Evolutionary conservation across 2,329 filamentous ascomycete species (phyloP), one percentile per base, ranked within the genome.

Genomic region (Nemania abortiva): DNA sequence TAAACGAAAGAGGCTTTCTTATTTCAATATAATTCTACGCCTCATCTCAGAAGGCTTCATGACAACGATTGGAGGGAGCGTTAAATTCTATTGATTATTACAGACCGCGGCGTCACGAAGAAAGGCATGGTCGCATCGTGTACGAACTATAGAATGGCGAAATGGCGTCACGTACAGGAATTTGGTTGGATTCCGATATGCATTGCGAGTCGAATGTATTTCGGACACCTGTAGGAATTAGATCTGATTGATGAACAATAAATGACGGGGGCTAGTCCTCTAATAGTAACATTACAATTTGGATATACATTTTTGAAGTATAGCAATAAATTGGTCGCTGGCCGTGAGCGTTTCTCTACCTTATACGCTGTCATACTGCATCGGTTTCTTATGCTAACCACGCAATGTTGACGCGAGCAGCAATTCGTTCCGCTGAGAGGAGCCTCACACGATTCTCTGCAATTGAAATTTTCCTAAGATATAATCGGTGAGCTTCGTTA

Each of bases 231-330:
- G 49, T 62, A 68, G 60, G 66, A 60, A 70, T 69, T 70, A 75
- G 71, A 75, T 67, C 66, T 72, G 66, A 73, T 74, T 73, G 68
- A 70, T 37, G 50, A 73, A 72, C 65, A 72, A 58, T 62, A 70
- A 66, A 66, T 45, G 22, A 42, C 34, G 9, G 62, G 37, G 62
- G 45, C 37, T 34, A 49, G 47, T 37, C 6, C 53, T 18, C 20
- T 22, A 15, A 13, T 47, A 27, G 24, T 27, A 45, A 52, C 13
- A 20, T 34, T 39, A 24, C 18, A 39, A 42, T 24, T 2, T 39
- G 10, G 6, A 11, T 24, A 15, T n/a, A 15, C 5, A 2, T 11
- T 24, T 27, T 34, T 34, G 18, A 31, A 45, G 13, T 13, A 34
- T 31, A 6, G 6, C 6, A 24, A 39, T 5, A 29, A 37, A 18